A percentile compares a stretch with the other conserved stretches of the same genome.
phyloP scores from a whole-genome alignment of 2,329 filamentous ascomycete genomes.

The Hypoxylon sp. region DNA sequence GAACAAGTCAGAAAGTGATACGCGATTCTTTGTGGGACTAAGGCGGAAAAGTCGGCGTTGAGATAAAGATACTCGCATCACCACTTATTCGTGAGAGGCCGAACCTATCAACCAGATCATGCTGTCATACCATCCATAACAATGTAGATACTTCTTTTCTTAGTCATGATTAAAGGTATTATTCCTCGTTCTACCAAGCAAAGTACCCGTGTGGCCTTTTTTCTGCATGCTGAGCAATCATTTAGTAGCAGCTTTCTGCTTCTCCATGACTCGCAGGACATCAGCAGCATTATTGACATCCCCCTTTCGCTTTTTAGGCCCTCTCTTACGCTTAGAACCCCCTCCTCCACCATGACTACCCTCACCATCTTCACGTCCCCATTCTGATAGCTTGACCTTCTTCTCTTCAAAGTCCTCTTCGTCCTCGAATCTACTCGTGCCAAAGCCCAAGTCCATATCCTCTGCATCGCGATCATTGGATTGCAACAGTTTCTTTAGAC shows the following conservation, averaged over 20 bases:
- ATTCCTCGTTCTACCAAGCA: not conserved
- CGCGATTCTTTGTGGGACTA: constrained; percentile 36
- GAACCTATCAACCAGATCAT: not conserved
- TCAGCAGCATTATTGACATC: constrained; percentile 84
- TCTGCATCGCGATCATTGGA: constrained; percentile 84
- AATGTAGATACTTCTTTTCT: constrained; percentile 1
- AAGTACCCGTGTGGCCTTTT: constrained; percentile 4
- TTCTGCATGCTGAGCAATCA: constrained; percentile 32
- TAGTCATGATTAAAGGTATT: constrained; percentile 14
- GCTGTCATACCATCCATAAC: not conserved
- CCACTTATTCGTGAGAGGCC: not conserved
- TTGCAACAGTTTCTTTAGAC: constrained; percentile 80
- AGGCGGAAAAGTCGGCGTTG: constrained; percentile 24
- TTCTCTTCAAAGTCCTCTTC: constrained; percentile 83
- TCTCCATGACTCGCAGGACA: constrained; percentile 83
- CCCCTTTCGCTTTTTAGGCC: constrained; percentile 81
- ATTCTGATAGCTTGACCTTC: constrained; percentile 77
- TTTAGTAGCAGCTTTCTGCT: constrained; percentile 60
- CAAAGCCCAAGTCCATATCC: constrained; percentile 96
- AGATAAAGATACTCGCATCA: constrained; percentile 6
- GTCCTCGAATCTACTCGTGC: constrained; percentile 87
- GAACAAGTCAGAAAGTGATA: constrained; percentile 32
- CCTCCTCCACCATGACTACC: constrained; percentile 62
- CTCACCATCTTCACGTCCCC: constrained; percentile 69
- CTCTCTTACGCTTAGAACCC: constrained; percentile 75